Evolutionary conservation across 192 early-diverging fungal genomes (phyloP).

Genomic region (Umbelopsis ramanniana): DNA sequence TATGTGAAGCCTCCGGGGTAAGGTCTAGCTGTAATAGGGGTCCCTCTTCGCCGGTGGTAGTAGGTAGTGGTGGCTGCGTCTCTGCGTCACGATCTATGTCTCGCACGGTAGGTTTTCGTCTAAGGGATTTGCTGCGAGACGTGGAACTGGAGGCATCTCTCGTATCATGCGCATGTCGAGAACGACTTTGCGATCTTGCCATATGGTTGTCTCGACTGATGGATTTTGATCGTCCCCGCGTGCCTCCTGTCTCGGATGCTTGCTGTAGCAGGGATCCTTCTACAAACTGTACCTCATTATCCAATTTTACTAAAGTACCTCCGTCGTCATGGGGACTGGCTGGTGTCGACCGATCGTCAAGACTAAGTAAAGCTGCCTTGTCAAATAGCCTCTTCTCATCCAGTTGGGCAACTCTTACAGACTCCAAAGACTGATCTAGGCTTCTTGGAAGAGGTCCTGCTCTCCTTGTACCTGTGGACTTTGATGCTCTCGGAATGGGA

Average conservation of each 20-base stretch:
- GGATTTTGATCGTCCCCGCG: conserved; percentile 1
- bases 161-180: background rate
- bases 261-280: background rate
- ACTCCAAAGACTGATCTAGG: background rate
- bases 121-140: conserved; percentile 5
- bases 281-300: background rate
- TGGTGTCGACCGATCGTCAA: background rate
- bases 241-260: background rate
- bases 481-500: background rate
- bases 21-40: conserved; percentile 6
- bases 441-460: background rate
- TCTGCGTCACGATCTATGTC: background rate
- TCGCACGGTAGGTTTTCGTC: background rate
- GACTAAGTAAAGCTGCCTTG: background rate
- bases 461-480: background rate
- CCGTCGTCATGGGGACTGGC: background rate
- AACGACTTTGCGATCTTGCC: conserved; percentile 3
- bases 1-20: conserved; percentile 8
- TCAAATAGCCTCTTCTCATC: background rate
- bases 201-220: background rate
- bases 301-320: background rate
- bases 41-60: background rate
- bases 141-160: background rate
- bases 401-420: background rate
- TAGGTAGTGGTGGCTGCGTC: background rate